phyloP scores from a whole-genome alignment of 2,329 filamentous ascomycete genomes.

The Chaetothyriales sp. region DNA sequence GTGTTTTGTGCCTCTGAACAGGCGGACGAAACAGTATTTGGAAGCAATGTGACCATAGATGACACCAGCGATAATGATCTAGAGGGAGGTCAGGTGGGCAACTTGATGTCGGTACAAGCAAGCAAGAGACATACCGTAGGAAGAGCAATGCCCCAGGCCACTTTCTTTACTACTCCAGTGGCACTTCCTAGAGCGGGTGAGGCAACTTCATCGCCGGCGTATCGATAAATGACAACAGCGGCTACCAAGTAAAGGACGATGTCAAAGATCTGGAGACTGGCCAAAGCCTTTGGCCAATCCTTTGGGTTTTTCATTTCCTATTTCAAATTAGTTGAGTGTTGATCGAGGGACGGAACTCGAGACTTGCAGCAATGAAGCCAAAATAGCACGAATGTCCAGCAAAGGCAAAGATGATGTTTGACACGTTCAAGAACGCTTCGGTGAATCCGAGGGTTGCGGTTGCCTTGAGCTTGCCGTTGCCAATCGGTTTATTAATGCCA shows the following conservation, averaged over 20 bases:
- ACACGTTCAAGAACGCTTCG: constrained; percentile 45
- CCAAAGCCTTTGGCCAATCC: constrained; percentile 48
- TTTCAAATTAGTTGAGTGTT: constrained; percentile 44
- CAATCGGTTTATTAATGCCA: constrained; percentile 33
- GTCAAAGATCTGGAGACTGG: constrained; percentile 44
- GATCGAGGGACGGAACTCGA: not conserved
- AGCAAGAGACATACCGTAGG: constrained; percentile 32
- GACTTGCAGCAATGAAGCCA: constrained; percentile 2
- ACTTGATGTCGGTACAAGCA: not conserved
- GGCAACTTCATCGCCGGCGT: constrained; percentile 44
- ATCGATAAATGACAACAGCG: constrained; percentile 54
- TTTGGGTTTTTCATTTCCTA: constrained; percentile 44
- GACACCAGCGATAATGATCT: constrained; percentile 53
- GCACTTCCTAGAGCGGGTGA: constrained; percentile 54
- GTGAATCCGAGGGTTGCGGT: constrained; percentile 33
- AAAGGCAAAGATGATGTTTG: constrained; percentile 59
- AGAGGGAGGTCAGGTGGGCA: not conserved
- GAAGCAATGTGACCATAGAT: constrained; percentile 53
- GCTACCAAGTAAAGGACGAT: constrained; percentile 50
- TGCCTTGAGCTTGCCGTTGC: constrained; percentile 34
- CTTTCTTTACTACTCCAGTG: constrained; percentile 40
- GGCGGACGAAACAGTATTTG: constrained; percentile 50
- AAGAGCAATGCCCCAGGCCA: constrained; percentile 53
- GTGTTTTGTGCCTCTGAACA: constrained; percentile 46
- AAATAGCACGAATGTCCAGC: constrained; percentile 56